A percentile compares a stretch with the other conserved stretches of the same genome.
Evolutionary conservation across 2,329 filamentous ascomycete species (phyloP).

Genomic region (Phoma sp.): DNA sequence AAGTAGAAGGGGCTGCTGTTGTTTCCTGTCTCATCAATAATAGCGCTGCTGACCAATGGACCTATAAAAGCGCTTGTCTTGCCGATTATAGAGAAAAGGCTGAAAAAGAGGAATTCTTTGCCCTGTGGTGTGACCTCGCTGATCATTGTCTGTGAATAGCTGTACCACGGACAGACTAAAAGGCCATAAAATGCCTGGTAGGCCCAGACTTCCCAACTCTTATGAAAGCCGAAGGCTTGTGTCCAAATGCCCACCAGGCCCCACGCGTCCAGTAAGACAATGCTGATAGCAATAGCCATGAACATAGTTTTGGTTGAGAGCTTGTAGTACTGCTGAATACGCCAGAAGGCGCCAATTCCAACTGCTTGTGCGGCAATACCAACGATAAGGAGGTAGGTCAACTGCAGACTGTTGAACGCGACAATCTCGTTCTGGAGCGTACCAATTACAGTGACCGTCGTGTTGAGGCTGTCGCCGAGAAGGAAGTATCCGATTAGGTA

Average conservation of each 20-base stretch:
- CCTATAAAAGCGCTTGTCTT: conserved; percentile 74
- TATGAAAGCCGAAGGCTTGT: conserved; percentile 60
- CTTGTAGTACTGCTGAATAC: conserved; percentile 65
- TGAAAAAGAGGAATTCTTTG: conserved; percentile 76
- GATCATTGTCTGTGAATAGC: conserved; percentile 75
- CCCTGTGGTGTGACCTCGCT: conserved; percentile 72
- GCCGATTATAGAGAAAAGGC: conserved; percentile 71
- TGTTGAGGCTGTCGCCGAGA: conserved; percentile 73
- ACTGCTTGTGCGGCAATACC: conserved; percentile 69
- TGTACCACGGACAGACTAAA: conserved; percentile 74
- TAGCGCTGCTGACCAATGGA: conserved; percentile 72
- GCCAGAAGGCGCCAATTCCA: conserved; percentile 70
- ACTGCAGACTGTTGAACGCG: conserved; percentile 68
- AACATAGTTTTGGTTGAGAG: conserved; percentile 74
- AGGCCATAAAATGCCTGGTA: conserved; percentile 67
- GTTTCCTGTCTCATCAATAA: conserved; percentile 69
- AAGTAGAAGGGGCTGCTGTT: conserved; percentile 72
- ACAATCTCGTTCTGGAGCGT: conserved; percentile 72
- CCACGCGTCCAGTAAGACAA: conserved; percentile 67
- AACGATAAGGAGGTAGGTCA: conserved; percentile 72
- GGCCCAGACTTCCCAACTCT: conserved; percentile 61
- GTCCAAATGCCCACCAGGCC: conserved; percentile 68
- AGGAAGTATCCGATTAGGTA: conserved; percentile 71
- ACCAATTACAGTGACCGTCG: conserved; percentile 71
- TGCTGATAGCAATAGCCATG: conserved; percentile 67